Conservation (phyloP, 257 asterid genomes). For the Gardenia jasminoides region DNA sequence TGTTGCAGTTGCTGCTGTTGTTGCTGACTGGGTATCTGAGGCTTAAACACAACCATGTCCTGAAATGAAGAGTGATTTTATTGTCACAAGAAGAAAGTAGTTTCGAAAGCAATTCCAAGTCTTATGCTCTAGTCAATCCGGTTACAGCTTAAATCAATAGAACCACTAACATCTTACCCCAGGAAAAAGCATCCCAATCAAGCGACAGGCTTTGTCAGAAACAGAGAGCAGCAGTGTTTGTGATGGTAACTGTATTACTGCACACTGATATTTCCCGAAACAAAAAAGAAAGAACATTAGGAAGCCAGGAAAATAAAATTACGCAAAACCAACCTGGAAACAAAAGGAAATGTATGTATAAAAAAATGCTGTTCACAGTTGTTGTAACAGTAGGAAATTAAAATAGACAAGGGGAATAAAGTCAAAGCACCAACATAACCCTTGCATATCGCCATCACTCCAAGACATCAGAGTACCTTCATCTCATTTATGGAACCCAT, state of each 20-base stretch:
- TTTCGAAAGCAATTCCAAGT: background rate
- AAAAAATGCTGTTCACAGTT: background rate
- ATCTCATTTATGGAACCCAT: background rate
- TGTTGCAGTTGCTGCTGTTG: conserved; percentile 33
- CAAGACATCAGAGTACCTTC: background rate
- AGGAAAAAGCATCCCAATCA: conserved; percentile 92
- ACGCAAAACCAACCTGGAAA: background rate
- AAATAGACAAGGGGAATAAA: background rate
- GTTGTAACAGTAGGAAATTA: background rate
- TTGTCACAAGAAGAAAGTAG: background rate
- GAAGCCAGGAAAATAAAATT: background rate
- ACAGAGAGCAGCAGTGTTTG: conserved; percentile 80
- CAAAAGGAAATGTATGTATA: background rate
- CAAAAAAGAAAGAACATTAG: background rate
- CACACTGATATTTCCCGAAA: conserved; percentile 53
- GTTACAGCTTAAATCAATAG: background rate
- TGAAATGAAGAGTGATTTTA: conserved; percentile 9
- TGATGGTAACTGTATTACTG: conserved; percentile 88
- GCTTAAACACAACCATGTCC: conserved; percentile 92
- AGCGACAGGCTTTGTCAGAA: conserved; percentile 71
- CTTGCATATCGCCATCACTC: background rate
- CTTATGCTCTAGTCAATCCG: background rate
- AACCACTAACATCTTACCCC: conserved; percentile 50
- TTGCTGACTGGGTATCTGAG: conserved; percentile 61
- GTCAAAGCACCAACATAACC: background rate